phyloP scores from a whole-genome alignment of 441 rosid genomes.

The Viola pubescens region DNA sequence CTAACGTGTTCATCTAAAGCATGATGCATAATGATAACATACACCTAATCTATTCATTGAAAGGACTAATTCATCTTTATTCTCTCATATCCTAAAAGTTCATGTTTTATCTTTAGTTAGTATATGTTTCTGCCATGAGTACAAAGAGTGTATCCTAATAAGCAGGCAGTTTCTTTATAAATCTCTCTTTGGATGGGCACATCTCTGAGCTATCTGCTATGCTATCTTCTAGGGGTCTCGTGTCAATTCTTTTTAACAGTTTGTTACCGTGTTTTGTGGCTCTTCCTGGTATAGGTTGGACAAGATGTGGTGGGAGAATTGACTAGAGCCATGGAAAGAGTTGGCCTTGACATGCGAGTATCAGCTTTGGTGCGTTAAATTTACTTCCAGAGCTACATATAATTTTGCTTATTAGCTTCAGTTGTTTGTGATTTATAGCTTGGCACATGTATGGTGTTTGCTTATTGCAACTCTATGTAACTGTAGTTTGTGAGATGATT shows the following conservation, averaged over 20 bases:
- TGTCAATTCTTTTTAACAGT: slow-evolving; percentile 7
- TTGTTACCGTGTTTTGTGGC: slow-evolving; percentile 3
- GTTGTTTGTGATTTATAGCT: not conserved
- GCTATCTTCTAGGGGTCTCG: not conserved
- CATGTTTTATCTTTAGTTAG: not conserved
- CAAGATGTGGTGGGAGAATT: slow-evolving; percentile 86
- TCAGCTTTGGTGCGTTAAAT: slow-evolving; percentile 63
- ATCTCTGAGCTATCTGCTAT: not conserved
- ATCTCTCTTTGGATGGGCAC: not conserved
- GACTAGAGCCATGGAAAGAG: slow-evolving; percentile 71
- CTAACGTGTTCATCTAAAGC: too few relatives aligned
- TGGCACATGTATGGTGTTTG: not conserved
- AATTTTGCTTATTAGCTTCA: not conserved
- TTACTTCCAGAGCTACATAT: not conserved
- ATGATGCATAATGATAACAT: too few relatives aligned
- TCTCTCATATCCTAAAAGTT: not conserved
- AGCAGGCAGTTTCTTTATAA: not conserved
- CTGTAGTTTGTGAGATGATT: slow-evolving; percentile 18
- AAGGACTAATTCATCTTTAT: not conserved
- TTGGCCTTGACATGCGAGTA: slow-evolving; percentile 86
- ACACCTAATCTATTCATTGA: not conserved
- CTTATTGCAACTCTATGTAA: not conserved
- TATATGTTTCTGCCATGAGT: not conserved
- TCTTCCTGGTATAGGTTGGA: slow-evolving; percentile 51
- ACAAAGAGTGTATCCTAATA: not conserved